Base-by-base conservation (phyloP, 345 rosid genomes). In the Turnera subulata region DNA sequence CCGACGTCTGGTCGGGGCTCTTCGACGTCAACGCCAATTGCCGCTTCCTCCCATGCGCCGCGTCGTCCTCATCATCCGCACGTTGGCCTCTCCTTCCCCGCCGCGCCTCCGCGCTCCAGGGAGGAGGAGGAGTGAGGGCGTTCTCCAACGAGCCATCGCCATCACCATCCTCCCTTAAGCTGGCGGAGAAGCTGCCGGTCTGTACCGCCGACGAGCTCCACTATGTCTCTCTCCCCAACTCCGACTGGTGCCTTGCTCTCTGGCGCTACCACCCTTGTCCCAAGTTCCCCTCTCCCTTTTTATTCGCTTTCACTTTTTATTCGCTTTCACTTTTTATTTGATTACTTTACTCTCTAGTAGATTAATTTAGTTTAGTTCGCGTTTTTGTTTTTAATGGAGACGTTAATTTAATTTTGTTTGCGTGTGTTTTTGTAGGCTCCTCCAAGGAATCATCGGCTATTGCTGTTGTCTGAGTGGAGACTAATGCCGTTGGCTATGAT, bases 141-240 rank as follows among this genome's bases (percentile, higher is more conserved):
- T 63, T 76, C 67, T 78, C 79, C 61, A 46, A 77, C 16, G 56
- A 53, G 33, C 21, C 70, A n/a, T n/a, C n/a, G n/a, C n/a, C n/a
- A n/a, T n/a, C n/a, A n/a, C n/a, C n/a, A n/a, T n/a, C n/a, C 14
- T 21, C 35, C 22, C 56, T 66, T n/a, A 73, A 63, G 33, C 8
- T 63, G 47, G 57, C 69, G 6, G 76, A 82, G 25, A 92, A 86
- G 68, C 99, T 94, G 11, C 29, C 88, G 11, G 56, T 75, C 15
- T 92, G 88, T 56, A 84, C 95, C 53, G 96, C 98, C 47, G 98
- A 92, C 54, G 98, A 92, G 70, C 91, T 92, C 43, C 97, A 89
- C 76, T 85, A 82, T 51, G 94, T 82, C 44, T 47, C 88, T 32
- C 82, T 87, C 43, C 65, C 81, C 8, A 74, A 86, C 53, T 82